These are phyloP conservation scores for Umbelopsis vinacea DNA, from an alignment of 192 early-diverging fungal genomes.

Conservation along the genomic window DNA sequence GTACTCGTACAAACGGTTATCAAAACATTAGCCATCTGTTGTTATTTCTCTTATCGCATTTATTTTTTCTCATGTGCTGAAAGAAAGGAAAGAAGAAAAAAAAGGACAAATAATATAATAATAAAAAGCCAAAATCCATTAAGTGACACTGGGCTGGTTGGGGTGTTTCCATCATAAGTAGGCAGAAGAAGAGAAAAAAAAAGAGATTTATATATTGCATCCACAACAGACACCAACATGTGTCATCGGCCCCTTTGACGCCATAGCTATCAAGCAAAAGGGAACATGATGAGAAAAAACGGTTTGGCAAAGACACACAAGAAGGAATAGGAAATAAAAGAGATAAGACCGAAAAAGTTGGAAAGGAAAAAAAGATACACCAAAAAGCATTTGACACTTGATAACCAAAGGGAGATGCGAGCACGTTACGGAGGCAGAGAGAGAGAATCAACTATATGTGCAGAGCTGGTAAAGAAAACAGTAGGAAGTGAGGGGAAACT, in stretches of 20 bases:
- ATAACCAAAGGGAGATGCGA: background rate
- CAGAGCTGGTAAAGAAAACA: background rate
- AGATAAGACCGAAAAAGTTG: background rate
- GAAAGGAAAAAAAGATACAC: background rate
- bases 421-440: background rate
- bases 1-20: background rate
- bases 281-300: background rate
- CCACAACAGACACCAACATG: slow-evolving; percentile 5
- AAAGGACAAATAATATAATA: background rate
- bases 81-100: background rate
- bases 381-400: slow-evolving; percentile 8
- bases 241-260: background rate
- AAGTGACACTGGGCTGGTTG: background rate
- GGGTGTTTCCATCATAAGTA: background rate
- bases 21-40: background rate
- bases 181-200: background rate
- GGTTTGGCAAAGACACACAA: slow-evolving; percentile 5
- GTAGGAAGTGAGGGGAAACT: too few relatives aligned
- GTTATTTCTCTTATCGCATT: background rate
- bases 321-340: background rate
- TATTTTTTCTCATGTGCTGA: background rate
- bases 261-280: background rate
- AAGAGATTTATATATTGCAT: slow-evolving; percentile 8
- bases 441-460: background rate
- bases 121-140: background rate